Base-by-base conservation (phyloP, 352 stramenopile species). In the Globisporangium middletonii region DNA sequence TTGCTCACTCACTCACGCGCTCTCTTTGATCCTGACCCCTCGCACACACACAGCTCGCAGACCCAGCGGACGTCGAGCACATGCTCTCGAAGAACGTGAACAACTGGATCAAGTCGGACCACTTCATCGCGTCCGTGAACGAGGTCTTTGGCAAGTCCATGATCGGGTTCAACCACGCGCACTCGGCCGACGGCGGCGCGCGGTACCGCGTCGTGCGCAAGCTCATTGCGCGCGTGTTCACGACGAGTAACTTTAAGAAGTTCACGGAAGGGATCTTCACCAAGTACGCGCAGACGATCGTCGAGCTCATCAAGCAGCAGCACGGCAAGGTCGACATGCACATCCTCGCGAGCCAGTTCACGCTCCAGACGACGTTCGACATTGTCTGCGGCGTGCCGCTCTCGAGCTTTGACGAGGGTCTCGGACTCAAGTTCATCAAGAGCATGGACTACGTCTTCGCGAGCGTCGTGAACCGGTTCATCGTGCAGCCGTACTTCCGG, bases 201-300 rank as follows among this genome's bases (percentile, higher is more conserved):
- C 72, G 68, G 41, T 95, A 79, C 80, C 59, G 69, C 11, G 55
- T 87, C 1, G 83, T 94, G 57, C 77, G 86, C 53, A 95, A 95
- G 53, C 75, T 79, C 18, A 78, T 83, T 45, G 87, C 81, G 35
- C 88, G 92, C 50, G 92, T 97, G 37, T 95, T 96, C 46, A 93
- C 81, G 35, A 83, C 68, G 1, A 65, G 53, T 18, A 86, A 85
- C 46, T 84, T 88, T 19, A 71, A 71, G 23, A 50, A 63, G 2
- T 81, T 77, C 52, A 67, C 63, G 2, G 73, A 83, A 51, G 47
- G 75, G 63, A 56, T 78, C 3, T 83, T 88, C 50, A 54, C 63
- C 27, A 73, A 68, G 23, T 71, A 84, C 57, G 77, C 71, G 15
- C 33, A 59, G 13, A 38, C 67, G 13, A 65, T 54, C 18, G 50